Conservation (phyloP, 176 grass and related monocot species). For the Hordeum vulgare region MorexV3_pseudomolecules_assembly NC_058520.1:521725242-521725741, state of each 20-base stretch:
- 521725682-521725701: constrained; percentile 90
- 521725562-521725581: constrained; percentile 53
- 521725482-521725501: neutral
- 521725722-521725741: constrained; percentile 52
- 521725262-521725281: neutral
- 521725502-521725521: constrained; percentile 69
- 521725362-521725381: neutral
- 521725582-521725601: constrained; percentile 58
- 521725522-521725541: constrained; percentile 59
- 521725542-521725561: constrained; percentile 76
- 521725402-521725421: neutral
- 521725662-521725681: constrained; percentile 67
- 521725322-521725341: neutral
- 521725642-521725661: constrained; percentile 47
- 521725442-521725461: neutral
- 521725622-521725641: constrained; percentile 28
- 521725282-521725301: neutral
- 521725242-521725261: neutral
- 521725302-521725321: neutral
- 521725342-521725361: neutral
- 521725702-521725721: constrained; percentile 88
- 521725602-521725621: constrained; percentile 53
- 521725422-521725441: neutral
- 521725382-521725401: neutral
- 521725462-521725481: neutral